These are phyloP conservation scores for Aegilops longissima DNA, from an alignment of 176 grass and related monocot species.

Conservation along the genomic window DNA sequence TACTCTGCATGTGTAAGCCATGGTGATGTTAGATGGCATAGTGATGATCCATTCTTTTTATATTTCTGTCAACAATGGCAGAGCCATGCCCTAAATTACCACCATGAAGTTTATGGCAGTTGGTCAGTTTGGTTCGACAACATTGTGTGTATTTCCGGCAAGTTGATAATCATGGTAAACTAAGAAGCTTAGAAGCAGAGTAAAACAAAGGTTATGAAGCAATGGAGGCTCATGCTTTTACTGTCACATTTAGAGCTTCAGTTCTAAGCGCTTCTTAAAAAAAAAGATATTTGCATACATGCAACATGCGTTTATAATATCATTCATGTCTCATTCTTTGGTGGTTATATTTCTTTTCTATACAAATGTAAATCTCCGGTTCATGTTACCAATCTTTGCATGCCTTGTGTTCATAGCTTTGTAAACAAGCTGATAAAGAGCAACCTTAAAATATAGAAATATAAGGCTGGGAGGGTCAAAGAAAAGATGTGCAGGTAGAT, in stretches of 20 bases:
- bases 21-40: no score
- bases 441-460: background rate
- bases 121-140: no score
- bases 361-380: background rate
- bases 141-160: background rate
- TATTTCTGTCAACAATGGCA: no score
- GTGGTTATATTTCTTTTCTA: background rate
- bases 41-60: no score
- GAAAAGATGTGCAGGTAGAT: background rate
- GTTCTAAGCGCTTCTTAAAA: background rate
- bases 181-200: background rate
- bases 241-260: background rate
- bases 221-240: background rate
- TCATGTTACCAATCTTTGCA: background rate
- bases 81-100: no score
- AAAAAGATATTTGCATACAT: background rate
- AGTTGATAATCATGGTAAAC: background rate
- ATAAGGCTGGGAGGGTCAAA: background rate
- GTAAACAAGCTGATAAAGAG: background rate
- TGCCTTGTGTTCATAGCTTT: background rate
- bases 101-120: no score
- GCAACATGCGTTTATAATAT: background rate
- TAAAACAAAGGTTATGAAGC: background rate
- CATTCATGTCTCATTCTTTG: background rate
- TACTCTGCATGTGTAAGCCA: no score